Evolutionary conservation across 352 stramenopile species (phyloP).

Genomic region (Globisporangium carolinianum): DNA sequence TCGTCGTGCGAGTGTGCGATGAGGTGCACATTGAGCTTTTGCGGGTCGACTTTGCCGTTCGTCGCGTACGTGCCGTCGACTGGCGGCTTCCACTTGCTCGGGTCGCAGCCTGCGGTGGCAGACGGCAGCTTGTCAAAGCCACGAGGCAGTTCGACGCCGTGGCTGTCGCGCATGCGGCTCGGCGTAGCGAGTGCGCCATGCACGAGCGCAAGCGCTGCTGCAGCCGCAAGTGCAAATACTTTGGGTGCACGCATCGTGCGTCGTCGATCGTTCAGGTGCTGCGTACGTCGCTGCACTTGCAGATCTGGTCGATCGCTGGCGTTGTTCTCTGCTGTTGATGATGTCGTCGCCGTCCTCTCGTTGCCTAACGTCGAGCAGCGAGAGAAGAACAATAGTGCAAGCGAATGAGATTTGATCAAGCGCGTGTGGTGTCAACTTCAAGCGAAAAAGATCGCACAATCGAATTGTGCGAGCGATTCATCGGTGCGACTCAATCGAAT

Average conservation of each 20-base stretch:
- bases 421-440: too few relatives aligned
- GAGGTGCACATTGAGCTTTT: slow-evolving; percentile 94
- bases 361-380: too few relatives aligned
- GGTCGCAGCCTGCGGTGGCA: slow-evolving; percentile 25
- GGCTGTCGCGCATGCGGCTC: slow-evolving; percentile 8
- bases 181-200: background rate
- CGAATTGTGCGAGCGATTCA: too few relatives aligned
- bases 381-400: too few relatives aligned
- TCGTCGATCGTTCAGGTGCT: background rate
- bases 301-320: too few relatives aligned
- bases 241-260: slow-evolving; percentile 11
- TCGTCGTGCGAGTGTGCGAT: slow-evolving; percentile 97
- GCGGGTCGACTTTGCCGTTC: slow-evolving; percentile 23
- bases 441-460: too few relatives aligned
- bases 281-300: too few relatives aligned
- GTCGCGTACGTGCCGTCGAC: slow-evolving; percentile 71
- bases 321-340: too few relatives aligned
- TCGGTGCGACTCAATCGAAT: too few relatives aligned
- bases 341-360: too few relatives aligned
- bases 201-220: slow-evolving; percentile 9
- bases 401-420: too few relatives aligned
- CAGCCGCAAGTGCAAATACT: slow-evolving; percentile 4
- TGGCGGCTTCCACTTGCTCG: slow-evolving; percentile 60
- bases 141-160: slow-evolving; percentile 5
- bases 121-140: background rate